Evolutionary conservation across 2,329 filamentous ascomycete species (phyloP), one percentile per base, ranked within the genome.

Genomic region (Cladosporium sphaerospermum): DNA sequence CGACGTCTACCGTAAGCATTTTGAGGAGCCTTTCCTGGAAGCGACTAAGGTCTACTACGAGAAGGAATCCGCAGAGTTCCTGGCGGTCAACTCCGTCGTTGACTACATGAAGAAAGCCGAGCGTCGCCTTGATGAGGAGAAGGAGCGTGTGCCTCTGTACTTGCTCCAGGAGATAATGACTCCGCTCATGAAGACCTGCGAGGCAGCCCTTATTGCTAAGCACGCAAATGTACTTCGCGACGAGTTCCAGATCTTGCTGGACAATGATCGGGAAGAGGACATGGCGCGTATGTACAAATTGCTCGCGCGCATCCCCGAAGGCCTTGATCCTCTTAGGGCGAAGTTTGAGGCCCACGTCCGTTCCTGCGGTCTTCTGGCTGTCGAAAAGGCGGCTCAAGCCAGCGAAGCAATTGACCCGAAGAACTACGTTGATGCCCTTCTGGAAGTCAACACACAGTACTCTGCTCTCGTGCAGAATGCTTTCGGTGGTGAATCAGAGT

Each of bases 51-150:
- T 78, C 31, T 99, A 96, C 73, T 99, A 99, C 70, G 80, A 89
- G 62, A 84, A 86, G 43, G 95, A 99, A 70, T 97, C 93, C 16
- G 89, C 89, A 63, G 86, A 90, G 58, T 99, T 99, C 67, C 83
- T 99, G 33, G 88, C 90, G 9, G 92, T 97, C 70, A 99, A 99
- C 69, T 95, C 88, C 58, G 90, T 99, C 3, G 91, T 99, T 33
- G 93, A 99, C 67, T 99, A 97, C 73, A 97, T 99, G 93, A 97
- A 97, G 78, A 99, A 99, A 80, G 95, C 93, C 0, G 92, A 97
- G 73, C 74, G 83, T 40, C 85, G 93, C 32, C 74, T 99, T 56
- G 83, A 89, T 7, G 93, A 99, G 71, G 93, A 99, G 71, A 93
- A 95, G 73, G 89, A 92, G 67, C 88, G 93, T 23, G 93, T 99